Evolutionary conservation across 225 moss, liverwort and hornwort genomes (phyloP), one percentile per base, ranked within the genome.

Genomic region (Neckera pumila): DNA sequence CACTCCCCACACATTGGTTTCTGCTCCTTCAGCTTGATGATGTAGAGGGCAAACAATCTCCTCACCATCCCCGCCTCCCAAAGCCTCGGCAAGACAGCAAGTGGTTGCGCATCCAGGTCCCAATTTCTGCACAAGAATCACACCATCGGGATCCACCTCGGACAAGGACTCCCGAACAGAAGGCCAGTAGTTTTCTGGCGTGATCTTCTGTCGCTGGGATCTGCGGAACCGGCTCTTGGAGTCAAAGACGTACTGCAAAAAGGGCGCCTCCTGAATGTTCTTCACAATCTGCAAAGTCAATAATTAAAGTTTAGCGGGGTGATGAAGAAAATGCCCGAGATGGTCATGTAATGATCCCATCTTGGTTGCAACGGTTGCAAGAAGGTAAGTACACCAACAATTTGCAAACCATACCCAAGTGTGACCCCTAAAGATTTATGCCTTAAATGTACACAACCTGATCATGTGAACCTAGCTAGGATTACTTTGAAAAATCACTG

Each of bases 191-290:
- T 88, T 93, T 16, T 95, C 95, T 40, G 90, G 67, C 14, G 94
- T 90, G 53, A 98, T 85, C 71, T 81, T 92, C 11, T 93, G 96
- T 30, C 94, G 89, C 80, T 92, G 89, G 16, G 91, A 86, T 83
- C 88, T 84, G 7, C 87, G 40, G 36, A 63, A 79, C 42, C n/a
- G 70, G 56, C 51, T 89, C 65, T 88, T 90, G 31, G 91, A 89
- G 42, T 93, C 91, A 54, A 92, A 95, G 13, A 97, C 88, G 59
- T 87, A 95, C 20, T 96, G 98, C 88, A 96, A 76, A 90, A 97
- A 96, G 14, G 98, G 98, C 14, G 98, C 98, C 67, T 98, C 98
- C 30, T 95, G 94, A 26, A 98, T 91, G 87, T 98, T 94, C 75
- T 87, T 93, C 16, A 97, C 96, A 85, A 98, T 98, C 95, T 97